These are phyloP conservation scores for Zymoseptoria ardabiliae DNA, from an alignment of 2,329 filamentous ascomycete species.

Conservation along the genomic window DNA sequence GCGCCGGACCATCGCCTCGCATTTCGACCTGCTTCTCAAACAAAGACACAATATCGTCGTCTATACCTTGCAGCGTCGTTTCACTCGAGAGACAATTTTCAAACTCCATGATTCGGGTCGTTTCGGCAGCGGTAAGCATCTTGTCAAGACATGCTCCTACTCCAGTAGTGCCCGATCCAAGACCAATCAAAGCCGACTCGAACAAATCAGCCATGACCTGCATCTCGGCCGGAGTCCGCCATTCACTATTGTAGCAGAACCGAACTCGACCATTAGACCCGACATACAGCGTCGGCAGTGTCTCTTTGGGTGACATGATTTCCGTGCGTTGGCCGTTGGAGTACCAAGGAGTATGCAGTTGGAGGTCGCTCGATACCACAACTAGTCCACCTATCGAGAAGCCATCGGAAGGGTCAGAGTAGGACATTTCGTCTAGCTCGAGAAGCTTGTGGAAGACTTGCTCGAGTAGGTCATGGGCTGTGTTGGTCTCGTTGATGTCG, in stretches of 20 bases:
- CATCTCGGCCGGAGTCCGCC: slow-evolving; percentile 2
- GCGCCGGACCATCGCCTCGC: neutral
- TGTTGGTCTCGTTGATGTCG: neutral
- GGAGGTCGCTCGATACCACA: neutral
- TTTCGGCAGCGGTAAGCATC: neutral
- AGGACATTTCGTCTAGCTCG: slow-evolving; percentile 3
- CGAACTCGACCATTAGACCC: neutral
- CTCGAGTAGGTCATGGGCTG: neutral
- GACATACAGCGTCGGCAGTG: slow-evolving; percentile 1
- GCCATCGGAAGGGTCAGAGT: slow-evolving; percentile 2
- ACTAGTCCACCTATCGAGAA: slow-evolving; percentile 4
- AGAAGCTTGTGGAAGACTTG: slow-evolving; percentile 5
- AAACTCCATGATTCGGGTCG: neutral
- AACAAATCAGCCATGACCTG: slow-evolving; percentile 1
- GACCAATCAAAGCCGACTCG: neutral
- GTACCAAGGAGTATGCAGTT: neutral
- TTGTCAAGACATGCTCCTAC: neutral
- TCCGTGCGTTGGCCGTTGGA: neutral
- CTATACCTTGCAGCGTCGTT: neutral
- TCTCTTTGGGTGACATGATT: slow-evolving; percentile 4
- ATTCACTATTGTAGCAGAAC: slow-evolving; percentile 3
- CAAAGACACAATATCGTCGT: slow-evolving; percentile 1
- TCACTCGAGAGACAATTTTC: neutral
- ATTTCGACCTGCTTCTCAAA: neutral
- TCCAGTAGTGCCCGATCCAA: neutral